Evolutionary conservation across 257 asterid genomes (phyloP).

Genomic region (Fraxinus anomala): DNA sequence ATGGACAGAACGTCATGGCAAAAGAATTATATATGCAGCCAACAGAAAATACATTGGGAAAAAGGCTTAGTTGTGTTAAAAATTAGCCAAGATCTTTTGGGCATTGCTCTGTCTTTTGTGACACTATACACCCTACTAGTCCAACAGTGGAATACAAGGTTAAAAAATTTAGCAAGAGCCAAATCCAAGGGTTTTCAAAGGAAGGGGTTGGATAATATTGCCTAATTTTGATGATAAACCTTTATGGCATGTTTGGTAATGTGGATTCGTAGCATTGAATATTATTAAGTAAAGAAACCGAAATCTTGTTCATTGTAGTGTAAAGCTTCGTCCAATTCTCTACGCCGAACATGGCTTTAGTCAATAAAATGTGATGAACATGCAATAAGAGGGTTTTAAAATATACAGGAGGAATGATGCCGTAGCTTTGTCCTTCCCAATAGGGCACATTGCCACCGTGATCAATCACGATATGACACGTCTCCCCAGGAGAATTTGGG

Average conservation of each 20-base stretch:
- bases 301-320: neutral
- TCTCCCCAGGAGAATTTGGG: slow-evolving; percentile 92
- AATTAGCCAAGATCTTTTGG: neutral
- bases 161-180: neutral
- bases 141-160: neutral
- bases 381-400: neutral
- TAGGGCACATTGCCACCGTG: slow-evolving; percentile 93
- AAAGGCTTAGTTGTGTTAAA: neutral
- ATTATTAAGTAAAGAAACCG: neutral
- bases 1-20: neutral
- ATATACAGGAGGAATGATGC: slow-evolving; percentile 90
- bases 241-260: neutral
- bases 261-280: neutral
- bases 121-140: neutral
- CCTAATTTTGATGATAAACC: neutral
- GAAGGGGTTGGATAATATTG: neutral
- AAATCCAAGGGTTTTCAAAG: slow-evolving; percentile 6
- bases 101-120: neutral
- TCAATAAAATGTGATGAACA: neutral
- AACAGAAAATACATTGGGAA: neutral
- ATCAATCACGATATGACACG: slow-evolving; percentile 90
- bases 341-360: neutral
- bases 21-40: no score
- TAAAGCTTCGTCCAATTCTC: no score
- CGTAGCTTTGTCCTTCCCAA: slow-evolving; percentile 99